Percentiles rank a stretch among this genome's conserved stretches.
These are phyloP conservation scores for Rhinocladiella similis DNA, from an alignment of 2,329 filamentous ascomycete species.

Conservation along the genomic window DNA sequence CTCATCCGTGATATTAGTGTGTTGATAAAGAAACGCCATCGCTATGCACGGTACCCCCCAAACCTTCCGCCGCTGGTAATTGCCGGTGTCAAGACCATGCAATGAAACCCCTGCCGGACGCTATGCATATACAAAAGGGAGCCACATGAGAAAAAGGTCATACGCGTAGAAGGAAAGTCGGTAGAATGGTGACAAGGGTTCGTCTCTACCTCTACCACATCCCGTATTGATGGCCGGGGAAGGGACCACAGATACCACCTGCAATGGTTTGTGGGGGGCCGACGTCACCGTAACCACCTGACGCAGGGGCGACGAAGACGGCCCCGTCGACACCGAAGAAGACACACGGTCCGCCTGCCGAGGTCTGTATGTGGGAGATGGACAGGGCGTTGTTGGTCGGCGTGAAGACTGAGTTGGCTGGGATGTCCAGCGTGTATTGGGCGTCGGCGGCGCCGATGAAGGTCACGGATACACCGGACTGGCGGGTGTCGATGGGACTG, in stretches of 20 bases:
- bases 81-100: no score
- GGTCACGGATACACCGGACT: conserved; percentile 5
- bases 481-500: not conserved
- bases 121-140: no score
- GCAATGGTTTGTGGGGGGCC: conserved; percentile 23
- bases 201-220: conserved; percentile 17
- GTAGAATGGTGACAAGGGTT: no score
- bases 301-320: conserved; percentile 11
- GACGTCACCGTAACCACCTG: conserved; percentile 17
- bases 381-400: conserved; percentile 17
- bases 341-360: conserved; percentile 12
- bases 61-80: no score
- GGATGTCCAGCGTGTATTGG: conserved; percentile 19
- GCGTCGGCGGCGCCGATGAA: conserved; percentile 22
- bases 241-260: conserved; percentile 21
- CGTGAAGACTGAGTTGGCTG: conserved; percentile 13
- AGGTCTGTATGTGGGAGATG: conserved; percentile 18
- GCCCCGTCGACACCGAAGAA: conserved; percentile 24
- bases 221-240: conserved; percentile 10
- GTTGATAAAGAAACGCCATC: not conserved
- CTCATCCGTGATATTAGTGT: no score
- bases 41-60: not conserved
- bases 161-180: no score
- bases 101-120: no score
- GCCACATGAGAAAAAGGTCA: no score